phyloP scores from a whole-genome alignment of 257 asterid genomes.

The Solanum clarkiae region DNA sequence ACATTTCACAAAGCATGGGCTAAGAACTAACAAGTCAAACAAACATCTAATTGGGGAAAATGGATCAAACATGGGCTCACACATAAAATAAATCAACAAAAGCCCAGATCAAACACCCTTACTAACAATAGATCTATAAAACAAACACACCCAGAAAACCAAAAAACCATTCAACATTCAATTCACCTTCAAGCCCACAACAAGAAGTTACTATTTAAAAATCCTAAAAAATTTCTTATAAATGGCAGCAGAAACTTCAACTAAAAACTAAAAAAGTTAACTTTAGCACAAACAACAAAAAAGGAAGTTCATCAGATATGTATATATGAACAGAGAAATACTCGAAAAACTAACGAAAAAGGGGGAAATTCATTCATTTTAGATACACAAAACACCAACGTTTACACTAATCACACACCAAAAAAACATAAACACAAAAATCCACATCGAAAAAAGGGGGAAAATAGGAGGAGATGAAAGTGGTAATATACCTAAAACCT shows the following conservation, averaged over 20 bases:
- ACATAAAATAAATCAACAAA: neutral
- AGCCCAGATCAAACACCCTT: neutral
- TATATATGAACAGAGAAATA: neutral
- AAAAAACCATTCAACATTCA: neutral
- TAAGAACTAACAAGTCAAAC: neutral
- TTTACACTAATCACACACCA: neutral
- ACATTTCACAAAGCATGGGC: neutral
- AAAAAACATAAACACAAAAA: neutral
- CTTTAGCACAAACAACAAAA: neutral
- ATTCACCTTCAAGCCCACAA: neutral
- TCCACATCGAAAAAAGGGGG: neutral
- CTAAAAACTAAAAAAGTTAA: neutral
- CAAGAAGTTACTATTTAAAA: neutral
- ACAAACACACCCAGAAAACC: neutral
- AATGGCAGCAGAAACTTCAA: neutral
- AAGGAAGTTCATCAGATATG: neutral
- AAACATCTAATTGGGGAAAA: neutral
- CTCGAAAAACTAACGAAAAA: neutral
- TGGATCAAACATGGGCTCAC: conserved; percentile 6
- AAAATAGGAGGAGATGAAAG: neutral
- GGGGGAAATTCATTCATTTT: neutral
- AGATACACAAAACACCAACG: neutral
- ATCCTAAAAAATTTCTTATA: neutral
- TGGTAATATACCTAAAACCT: neutral
- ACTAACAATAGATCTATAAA: neutral